These are phyloP conservation scores for Pseudoscleropodium purum DNA, from an alignment of 225 moss, liverwort and hornwort species.

Conservation along the genomic window DNA sequence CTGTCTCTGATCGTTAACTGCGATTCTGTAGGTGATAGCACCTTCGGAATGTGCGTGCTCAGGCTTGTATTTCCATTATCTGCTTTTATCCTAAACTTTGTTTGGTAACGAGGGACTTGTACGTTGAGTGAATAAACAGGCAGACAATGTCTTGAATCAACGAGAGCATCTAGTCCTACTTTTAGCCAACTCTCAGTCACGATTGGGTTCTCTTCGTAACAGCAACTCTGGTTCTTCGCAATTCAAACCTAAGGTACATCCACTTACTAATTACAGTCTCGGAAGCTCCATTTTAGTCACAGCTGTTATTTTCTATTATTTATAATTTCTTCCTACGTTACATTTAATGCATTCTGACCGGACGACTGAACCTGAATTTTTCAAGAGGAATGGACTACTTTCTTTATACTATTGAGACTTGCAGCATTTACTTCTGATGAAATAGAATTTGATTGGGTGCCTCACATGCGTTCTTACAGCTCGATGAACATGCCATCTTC, in stretches of 20 bases:
- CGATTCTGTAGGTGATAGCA: not conserved
- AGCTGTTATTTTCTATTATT: not conserved
- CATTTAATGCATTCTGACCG: not conserved
- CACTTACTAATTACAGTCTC: not conserved
- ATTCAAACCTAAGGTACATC: conserved; percentile 18
- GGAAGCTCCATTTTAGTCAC: not conserved
- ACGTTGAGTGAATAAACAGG: conserved; percentile 25
- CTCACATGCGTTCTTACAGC: conserved; percentile 21
- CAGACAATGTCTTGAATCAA: conserved; percentile 85
- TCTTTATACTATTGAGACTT: not conserved
- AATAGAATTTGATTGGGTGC: not conserved
- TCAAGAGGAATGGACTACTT: not conserved
- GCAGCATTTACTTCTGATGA: not conserved
- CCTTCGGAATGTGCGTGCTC: not conserved
- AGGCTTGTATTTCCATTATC: not conserved
- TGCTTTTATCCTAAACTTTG: not conserved
- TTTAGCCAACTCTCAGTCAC: conserved; percentile 73
- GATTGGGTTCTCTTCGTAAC: conserved; percentile 31
- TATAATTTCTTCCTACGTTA: not conserved
- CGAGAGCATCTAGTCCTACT: conserved; percentile 88
- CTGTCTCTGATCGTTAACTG: not conserved
- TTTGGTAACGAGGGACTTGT: not conserved
- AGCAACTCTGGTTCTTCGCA: not conserved
- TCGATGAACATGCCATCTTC: conserved; percentile 43
- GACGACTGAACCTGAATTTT: not conserved